Percentiles rank a stretch among this genome's conserved stretches.
phyloP scores from a whole-genome alignment of 345 rosid species.

The Capsella bursapastoris region DNA sequence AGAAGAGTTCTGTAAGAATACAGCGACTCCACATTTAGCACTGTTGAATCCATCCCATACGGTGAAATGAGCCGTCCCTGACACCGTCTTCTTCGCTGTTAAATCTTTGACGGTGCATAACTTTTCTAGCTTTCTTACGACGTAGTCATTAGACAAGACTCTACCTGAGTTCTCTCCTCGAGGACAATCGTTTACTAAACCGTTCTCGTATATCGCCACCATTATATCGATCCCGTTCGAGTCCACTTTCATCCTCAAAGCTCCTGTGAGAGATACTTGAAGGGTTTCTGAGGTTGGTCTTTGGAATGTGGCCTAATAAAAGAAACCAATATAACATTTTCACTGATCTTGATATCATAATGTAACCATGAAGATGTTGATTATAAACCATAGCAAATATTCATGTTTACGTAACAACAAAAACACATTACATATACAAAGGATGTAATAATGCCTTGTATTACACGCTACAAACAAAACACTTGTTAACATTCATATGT shows the following conservation, averaged over 20 bases:
- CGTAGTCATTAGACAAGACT: conserved; percentile 69
- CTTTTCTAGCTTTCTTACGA: conserved; percentile 79
- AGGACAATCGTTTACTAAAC: conserved; percentile 64
- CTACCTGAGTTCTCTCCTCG: conserved; percentile 76
- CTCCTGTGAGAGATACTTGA: conserved; percentile 66
- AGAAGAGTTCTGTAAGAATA: conserved; percentile 62
- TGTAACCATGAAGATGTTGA: neutral
- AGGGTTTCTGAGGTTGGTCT: conserved; percentile 62
- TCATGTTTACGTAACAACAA: neutral
- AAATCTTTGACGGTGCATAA: conserved; percentile 66
- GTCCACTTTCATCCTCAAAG: conserved; percentile 63
- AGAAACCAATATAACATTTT: conserved; percentile 3
- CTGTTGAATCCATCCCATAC: conserved; percentile 71
- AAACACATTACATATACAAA: conserved; percentile 1
- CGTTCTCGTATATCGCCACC: conserved; percentile 81
- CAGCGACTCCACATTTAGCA: conserved; percentile 65
- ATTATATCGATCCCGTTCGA: conserved; percentile 59
- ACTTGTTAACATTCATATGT: no score
- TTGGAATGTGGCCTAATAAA: conserved; percentile 62
- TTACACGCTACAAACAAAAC: neutral
- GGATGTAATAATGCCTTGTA: neutral
- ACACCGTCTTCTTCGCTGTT: conserved; percentile 59
- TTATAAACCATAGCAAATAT: conserved; percentile 2
- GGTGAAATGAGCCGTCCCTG: conserved; percentile 65
- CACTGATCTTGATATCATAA: conserved; percentile 15